A percentile compares a stretch with the other conserved stretches of the same genome.
These are phyloP conservation scores for Didymellaceae sp. DNA, from an alignment of 2,329 filamentous ascomycete species.

Conservation along the genomic window DNA sequence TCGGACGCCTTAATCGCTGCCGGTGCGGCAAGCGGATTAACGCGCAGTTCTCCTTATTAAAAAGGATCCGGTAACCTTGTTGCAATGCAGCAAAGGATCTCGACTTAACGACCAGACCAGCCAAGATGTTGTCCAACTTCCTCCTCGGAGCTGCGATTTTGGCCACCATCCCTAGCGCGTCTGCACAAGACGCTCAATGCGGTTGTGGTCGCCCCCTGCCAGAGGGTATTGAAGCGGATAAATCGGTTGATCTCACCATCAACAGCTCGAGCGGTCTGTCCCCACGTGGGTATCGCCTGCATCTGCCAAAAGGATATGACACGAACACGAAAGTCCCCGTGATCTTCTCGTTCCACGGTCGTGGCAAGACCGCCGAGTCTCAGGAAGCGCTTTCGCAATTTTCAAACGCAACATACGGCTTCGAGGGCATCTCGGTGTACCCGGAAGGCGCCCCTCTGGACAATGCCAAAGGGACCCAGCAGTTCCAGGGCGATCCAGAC, in stretches of 20 bases:
- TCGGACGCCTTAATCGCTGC: slow-evolving; percentile 12
- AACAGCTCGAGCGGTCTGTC: slow-evolving; percentile 36
- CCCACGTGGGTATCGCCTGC: slow-evolving; percentile 47
- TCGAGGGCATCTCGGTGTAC: slow-evolving; percentile 55
- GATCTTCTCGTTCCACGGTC: slow-evolving; percentile 59
- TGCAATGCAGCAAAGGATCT: not conserved
- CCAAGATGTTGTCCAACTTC: slow-evolving; percentile 2
- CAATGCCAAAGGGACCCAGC: slow-evolving; percentile 26
- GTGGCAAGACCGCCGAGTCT: slow-evolving; percentile 44
- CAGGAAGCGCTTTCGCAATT: slow-evolving; percentile 56
- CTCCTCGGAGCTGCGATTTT: not conserved
- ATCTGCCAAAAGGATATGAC: slow-evolving; percentile 51
- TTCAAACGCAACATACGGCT: slow-evolving; percentile 53
- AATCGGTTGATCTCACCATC: slow-evolving; percentile 36
- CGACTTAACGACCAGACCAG: not conserved
- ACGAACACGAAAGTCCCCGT: slow-evolving; percentile 47
- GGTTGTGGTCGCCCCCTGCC: slow-evolving; percentile 28
- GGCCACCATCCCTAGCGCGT: not conserved
- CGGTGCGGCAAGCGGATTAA: slow-evolving; percentile 7
- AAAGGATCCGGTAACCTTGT: not conserved
- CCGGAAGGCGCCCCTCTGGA: slow-evolving; percentile 47
- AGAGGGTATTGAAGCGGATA: slow-evolving; percentile 23
- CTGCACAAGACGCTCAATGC: slow-evolving; percentile 10
- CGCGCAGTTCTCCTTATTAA: slow-evolving; percentile 4
- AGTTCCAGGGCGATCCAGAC: slow-evolving; percentile 55